Conservation (phyloP, 2,329 filamentous ascomycete species). For the Colletotrichum sansevieriae region DNA sequence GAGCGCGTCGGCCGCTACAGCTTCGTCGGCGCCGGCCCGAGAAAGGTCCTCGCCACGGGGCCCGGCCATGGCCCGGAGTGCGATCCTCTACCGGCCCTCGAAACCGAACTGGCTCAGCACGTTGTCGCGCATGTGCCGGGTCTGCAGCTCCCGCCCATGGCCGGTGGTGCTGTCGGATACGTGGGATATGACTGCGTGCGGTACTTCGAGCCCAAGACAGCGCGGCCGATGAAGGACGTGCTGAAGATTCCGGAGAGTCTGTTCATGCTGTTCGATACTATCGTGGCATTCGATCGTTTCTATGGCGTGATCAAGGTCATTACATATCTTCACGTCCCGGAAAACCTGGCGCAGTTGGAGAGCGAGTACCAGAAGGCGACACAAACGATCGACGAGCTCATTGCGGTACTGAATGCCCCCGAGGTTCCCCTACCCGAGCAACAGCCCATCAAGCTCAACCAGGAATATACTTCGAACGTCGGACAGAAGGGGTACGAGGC, state of each 20-base stretch:
- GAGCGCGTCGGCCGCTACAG: slow-evolving; percentile 96
- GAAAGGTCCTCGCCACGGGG: slow-evolving; percentile 89
- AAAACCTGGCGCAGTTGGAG: slow-evolving; percentile 67
- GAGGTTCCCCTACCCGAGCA: slow-evolving; percentile 85
- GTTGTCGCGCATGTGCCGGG: slow-evolving; percentile 87
- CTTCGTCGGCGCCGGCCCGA: slow-evolving; percentile 86
- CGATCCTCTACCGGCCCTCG: slow-evolving; percentile 87
- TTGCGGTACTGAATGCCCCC: slow-evolving; percentile 78
- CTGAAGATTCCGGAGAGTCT: slow-evolving; percentile 91
- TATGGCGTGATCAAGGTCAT: slow-evolving; percentile 93
- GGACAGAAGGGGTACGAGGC: slow-evolving; percentile 88
- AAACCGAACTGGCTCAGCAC: slow-evolving; percentile 82
- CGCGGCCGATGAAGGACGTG: slow-evolving; percentile 87
- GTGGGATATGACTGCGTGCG: slow-evolving; percentile 97
- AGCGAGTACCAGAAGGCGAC: slow-evolving; percentile 78
- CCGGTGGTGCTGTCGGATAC: slow-evolving; percentile 94
- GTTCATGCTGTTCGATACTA: slow-evolving; percentile 97
- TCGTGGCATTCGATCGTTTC: slow-evolving; percentile 95
- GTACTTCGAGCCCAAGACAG: slow-evolving; percentile 99
- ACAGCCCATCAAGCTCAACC: slow-evolving; percentile 76
- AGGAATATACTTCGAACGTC: slow-evolving; percentile 92
- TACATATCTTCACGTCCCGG: slow-evolving; percentile 84
- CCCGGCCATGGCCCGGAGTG: slow-evolving; percentile 85
- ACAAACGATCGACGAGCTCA: slow-evolving; percentile 72
- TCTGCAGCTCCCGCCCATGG: slow-evolving; percentile 85